Percentiles rank a stretch among this genome's conserved stretches.
Evolutionary conservation across 1,139 yeast genomes (phyloP).

Genomic region (Barnettozyma hawaiiensis): DNA sequence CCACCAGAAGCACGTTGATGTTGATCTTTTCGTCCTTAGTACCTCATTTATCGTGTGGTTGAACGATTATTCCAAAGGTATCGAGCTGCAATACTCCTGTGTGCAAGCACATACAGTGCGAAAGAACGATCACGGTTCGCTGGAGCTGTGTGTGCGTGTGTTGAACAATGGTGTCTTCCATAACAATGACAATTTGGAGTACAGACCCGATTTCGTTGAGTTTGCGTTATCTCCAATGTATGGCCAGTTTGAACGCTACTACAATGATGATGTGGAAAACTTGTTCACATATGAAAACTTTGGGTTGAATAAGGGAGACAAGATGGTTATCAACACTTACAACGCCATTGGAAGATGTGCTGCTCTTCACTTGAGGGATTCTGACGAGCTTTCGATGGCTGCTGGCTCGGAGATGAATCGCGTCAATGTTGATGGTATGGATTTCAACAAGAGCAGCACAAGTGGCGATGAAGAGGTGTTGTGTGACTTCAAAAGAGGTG

Average conservation of each 20-base stretch:
- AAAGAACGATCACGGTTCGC: slow-evolving; percentile 12
- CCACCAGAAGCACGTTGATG: slow-evolving; percentile 18
- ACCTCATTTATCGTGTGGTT: slow-evolving; percentile 35
- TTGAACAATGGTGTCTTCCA: slow-evolving; percentile 15
- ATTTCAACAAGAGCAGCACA: slow-evolving; percentile 7
- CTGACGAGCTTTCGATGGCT: not conserved
- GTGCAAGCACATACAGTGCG: slow-evolving; percentile 31
- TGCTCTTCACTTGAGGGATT: slow-evolving; percentile 12
- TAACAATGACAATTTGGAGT: slow-evolving; percentile 12
- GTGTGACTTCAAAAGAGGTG: not conserved
- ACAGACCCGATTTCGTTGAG: slow-evolving; percentile 25
- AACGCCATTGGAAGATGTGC: slow-evolving; percentile 23
- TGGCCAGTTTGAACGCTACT: slow-evolving; percentile 31
- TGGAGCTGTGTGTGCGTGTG: slow-evolving; percentile 19
- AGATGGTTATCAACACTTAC: slow-evolving; percentile 29
- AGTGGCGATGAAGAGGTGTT: not conserved
- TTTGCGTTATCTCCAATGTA: slow-evolving; percentile 31
- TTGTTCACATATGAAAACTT: slow-evolving; percentile 34
- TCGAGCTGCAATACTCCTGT: slow-evolving; percentile 31
- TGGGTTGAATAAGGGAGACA: slow-evolving; percentile 35
- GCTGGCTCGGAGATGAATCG: not conserved
- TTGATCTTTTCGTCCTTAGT: slow-evolving; percentile 34
- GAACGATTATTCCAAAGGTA: slow-evolving; percentile 28
- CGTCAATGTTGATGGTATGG: not conserved
- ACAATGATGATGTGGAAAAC: slow-evolving; percentile 30